Conservation (phyloP, 805 yeast genomes). For the Zygotorulaspora florentina region DNA sequence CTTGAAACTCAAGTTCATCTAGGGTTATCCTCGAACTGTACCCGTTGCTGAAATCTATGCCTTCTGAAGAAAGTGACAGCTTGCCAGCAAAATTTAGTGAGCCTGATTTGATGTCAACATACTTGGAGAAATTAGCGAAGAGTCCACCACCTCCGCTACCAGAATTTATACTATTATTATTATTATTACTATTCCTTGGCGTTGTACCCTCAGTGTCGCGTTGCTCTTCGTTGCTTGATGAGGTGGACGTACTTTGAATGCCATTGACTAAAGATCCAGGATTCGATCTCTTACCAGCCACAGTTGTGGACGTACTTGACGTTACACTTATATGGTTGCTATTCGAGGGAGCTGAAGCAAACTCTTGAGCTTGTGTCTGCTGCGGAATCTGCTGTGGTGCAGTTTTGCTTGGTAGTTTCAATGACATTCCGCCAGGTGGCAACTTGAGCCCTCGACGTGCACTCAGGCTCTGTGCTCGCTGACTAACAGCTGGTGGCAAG, state of each 20-base stretch:
- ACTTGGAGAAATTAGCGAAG: constrained; percentile 81
- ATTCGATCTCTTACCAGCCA: constrained; percentile 26
- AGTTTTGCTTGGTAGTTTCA: constrained; percentile 23
- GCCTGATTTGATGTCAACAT: constrained; percentile 89
- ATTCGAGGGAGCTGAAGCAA: constrained; percentile 29
- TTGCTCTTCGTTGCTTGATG: constrained; percentile 26
- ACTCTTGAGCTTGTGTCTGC: constrained; percentile 27
- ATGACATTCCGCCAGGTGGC: constrained; percentile 38
- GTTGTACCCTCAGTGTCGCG: constrained; percentile 30
- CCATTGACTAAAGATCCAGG: constrained; percentile 31
- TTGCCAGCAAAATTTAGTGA: constrained; percentile 89
- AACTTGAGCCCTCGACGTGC: constrained; percentile 81
- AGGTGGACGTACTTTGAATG: constrained; percentile 34
- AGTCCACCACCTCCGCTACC: constrained; percentile 44
- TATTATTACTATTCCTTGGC: constrained; percentile 17
- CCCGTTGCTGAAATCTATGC: constrained; percentile 87
- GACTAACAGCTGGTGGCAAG: constrained; percentile 71
- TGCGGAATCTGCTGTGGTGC: constrained; percentile 11
- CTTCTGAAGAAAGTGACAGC: constrained; percentile 85
- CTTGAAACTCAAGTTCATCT: constrained; percentile 76
- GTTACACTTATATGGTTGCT: constrained; percentile 12
- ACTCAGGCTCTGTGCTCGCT: constrained; percentile 82
- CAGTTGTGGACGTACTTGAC: constrained; percentile 7
- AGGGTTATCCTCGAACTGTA: constrained; percentile 79
- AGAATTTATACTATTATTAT: constrained; percentile 6